Conservation (phyloP, 164 flowering plant species). For the Umbilicus rupestris region DNA sequence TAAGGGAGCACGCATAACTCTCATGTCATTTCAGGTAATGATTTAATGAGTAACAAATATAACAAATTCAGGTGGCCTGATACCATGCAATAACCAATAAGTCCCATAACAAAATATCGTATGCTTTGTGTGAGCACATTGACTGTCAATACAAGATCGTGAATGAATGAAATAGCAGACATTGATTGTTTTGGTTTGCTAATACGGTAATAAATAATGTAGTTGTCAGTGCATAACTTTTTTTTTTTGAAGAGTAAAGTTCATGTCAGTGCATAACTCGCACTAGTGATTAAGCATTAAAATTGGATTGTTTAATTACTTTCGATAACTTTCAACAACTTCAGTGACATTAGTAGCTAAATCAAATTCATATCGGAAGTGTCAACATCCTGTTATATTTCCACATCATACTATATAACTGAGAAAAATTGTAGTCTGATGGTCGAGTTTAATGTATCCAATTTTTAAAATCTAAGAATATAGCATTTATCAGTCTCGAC, state of each 20-base stretch:
- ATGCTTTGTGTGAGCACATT: no score
- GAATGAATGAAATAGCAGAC: no score
- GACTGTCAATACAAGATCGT: no score
- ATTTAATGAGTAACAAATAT: background rate
- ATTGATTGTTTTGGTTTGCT: no score
- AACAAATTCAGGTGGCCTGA: background rate
- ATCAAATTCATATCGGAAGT: background rate
- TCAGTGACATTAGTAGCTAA: background rate
- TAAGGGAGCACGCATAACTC: background rate
- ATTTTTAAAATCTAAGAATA: background rate
- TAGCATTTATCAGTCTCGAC: background rate
- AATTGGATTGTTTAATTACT: background rate
- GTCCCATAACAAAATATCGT: no score
- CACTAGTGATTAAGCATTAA: background rate
- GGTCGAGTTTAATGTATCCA: background rate
- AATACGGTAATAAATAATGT: no score
- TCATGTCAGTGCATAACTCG: background rate
- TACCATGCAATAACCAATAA: no score
- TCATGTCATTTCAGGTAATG: background rate
- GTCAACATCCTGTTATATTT: background rate
- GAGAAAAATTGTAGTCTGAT: no score
- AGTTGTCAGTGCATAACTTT: no score
- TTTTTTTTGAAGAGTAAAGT: no score
- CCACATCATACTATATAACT: background rate
- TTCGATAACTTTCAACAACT: background rate